Evolutionary conservation across 2,329 filamentous ascomycete species (phyloP), one percentile per base, ranked within the genome.

Genomic region (Pseudogymnoascus sp.): DNA sequence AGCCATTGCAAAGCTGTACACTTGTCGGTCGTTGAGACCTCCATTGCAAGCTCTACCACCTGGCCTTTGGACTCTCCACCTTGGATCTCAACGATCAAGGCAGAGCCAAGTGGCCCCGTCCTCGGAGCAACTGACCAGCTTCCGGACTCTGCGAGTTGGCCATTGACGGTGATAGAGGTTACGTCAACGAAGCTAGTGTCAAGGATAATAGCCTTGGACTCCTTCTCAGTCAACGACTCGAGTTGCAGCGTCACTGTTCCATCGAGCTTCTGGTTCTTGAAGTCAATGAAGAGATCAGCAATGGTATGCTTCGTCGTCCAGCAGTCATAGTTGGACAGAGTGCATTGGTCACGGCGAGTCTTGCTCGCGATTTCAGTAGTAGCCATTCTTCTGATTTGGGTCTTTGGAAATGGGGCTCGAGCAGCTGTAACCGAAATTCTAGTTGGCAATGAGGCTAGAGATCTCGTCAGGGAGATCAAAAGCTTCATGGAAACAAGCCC

Each of bases 1-100:
- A 99, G 83, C 93, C 95, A 99, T 77, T 97, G 93, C 66, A 99
- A 81, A 8, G 93, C 93, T 10, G 93, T 96, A 76, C 93, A 97
- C 71, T 90, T 84, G 61, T 89, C 84, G 1, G 95, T 97, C 4
- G 95, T 97, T 69, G 89, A 82, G 31, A 97, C 76, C 23, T 83
- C 79, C 66, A 96, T 90, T 74, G 86, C 76, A 16, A 88, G 70
- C 67, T 79, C 78, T 65, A 87, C 73, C 23, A 80, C 70, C 21
- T 80, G 75, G 60, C 84, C 84, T 73, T 81, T 83, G 62, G 78
- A 71, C 3, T 78, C 79, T 37, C 83, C 84, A 4, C 78, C 75
- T 10, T 84, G 83, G 14, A 88, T 76, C n/a, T 79, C 75, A 64
- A 93, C 81, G 67, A 84, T 84, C 65, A 93, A 78, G 14, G 90